phyloP scores from a whole-genome alignment of 2,329 filamentous ascomycete species.

The Penicillium sp. region DNA sequence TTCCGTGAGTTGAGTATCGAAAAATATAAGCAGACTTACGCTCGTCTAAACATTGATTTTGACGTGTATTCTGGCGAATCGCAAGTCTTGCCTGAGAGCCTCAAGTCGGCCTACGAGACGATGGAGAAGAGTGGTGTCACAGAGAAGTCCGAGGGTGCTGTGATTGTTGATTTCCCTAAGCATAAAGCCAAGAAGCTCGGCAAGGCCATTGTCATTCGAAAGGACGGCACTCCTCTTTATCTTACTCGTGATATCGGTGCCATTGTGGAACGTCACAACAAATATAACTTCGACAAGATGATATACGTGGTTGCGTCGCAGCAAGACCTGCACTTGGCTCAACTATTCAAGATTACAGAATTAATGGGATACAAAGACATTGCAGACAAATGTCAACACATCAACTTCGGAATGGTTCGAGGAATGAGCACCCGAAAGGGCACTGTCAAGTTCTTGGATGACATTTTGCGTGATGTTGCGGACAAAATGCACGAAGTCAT shows the following conservation, averaged over 20 bases:
- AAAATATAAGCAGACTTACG: conserved; percentile 62
- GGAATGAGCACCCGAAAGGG: conserved; percentile 64
- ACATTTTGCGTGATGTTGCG: conserved; percentile 72
- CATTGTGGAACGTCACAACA: conserved; percentile 59
- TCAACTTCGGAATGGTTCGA: conserved; percentile 65
- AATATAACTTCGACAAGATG: conserved; percentile 64
- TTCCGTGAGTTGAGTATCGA: conserved; percentile 63
- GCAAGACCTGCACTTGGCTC: conserved; percentile 62
- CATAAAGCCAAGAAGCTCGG: conserved; percentile 65
- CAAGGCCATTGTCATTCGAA: conserved; percentile 62
- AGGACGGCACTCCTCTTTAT: conserved; percentile 65
- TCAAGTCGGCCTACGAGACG: conserved; percentile 56
- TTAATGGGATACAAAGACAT: conserved; percentile 60
- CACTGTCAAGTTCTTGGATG: conserved; percentile 70
- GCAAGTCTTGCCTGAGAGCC: conserved; percentile 59
- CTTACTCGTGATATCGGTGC: conserved; percentile 67
- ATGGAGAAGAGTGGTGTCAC: conserved; percentile 59
- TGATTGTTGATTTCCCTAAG: conserved; percentile 66
- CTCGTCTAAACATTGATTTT: conserved; percentile 61
- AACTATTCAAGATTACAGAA: conserved; percentile 63
- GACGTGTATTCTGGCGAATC: conserved; percentile 68
- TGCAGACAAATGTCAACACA: conserved; percentile 56
- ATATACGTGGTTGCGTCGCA: conserved; percentile 64
- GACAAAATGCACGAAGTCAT: conserved; percentile 99
- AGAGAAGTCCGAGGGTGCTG: conserved; percentile 62